Evolutionary conservation across 2,329 filamentous ascomycete genomes (phyloP).

Genomic region (Talaromyces rugulosus): DNA sequence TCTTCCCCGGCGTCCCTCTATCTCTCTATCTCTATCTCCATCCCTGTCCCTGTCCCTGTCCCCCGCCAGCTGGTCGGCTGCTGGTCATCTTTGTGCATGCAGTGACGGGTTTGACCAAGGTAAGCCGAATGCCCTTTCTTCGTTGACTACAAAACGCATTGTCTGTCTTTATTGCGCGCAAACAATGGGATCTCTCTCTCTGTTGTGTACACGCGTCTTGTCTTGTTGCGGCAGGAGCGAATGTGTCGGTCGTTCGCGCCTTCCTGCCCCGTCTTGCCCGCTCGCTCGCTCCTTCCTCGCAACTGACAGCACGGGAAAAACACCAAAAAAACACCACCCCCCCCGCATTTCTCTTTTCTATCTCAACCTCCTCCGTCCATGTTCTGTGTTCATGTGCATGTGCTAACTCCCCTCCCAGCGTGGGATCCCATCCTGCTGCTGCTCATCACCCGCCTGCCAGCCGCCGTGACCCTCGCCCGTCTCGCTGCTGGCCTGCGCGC

Average conservation of each 20-base stretch:
- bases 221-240: neutral
- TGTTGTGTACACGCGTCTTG: no score
- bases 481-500: neutral
- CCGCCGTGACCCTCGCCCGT: neutral
- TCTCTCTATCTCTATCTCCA: no score
- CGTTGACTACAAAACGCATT: neutral
- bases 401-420: neutral
- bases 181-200: no score
- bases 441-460: neutral
- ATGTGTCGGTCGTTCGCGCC: neutral
- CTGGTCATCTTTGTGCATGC: slow-evolving; percentile 10
- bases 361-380: neutral
- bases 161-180: neutral
- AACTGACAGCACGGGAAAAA: neutral
- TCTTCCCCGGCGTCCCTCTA: neutral
- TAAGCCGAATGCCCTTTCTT: neutral
- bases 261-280: neutral
- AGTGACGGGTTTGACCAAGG: slow-evolving; percentile 1
- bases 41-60: neutral
- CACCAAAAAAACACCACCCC: neutral
- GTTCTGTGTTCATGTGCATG: neutral
- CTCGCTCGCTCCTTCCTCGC: neutral
- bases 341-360: neutral
- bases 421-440: neutral
- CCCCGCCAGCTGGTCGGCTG: neutral